A percentile compares a stretch with the other conserved stretches of the same genome.
Evolutionary conservation across 1,139 yeast genomes (phyloP).

Genomic region (Blastobotrys ciferrii): DNA sequence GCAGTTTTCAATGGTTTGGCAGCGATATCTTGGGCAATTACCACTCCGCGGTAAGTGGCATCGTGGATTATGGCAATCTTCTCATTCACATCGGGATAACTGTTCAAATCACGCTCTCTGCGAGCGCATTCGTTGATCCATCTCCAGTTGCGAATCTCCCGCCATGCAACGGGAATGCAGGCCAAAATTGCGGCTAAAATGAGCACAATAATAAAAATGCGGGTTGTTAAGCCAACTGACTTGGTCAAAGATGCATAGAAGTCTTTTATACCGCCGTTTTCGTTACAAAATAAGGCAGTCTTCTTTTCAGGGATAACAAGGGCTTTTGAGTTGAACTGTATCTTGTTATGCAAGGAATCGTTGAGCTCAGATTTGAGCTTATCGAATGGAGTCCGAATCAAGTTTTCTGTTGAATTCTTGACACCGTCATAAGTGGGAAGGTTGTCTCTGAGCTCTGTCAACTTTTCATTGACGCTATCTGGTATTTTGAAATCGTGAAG

Average conservation of each 20-base stretch:
- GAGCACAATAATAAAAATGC: conserved; percentile 43
- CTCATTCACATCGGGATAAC: conserved; percentile 7
- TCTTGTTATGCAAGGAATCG: conserved; percentile 15
- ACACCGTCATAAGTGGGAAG: conserved; percentile 61
- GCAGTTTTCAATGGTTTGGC: conserved; percentile 13
- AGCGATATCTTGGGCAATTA: conserved; percentile 17
- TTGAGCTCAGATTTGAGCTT: conserved; percentile 45
- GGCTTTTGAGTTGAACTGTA: conserved; percentile 14
- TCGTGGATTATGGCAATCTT: conserved; percentile 18
- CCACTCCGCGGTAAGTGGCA: conserved; percentile 17
- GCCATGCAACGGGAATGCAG: conserved; percentile 44
- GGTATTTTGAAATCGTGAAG: conserved; percentile 65
- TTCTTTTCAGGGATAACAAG: conserved; percentile 19
- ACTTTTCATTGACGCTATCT: conserved; percentile 50
- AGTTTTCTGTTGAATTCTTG: conserved; percentile 46
- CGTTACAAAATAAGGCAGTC: conserved; percentile 16
- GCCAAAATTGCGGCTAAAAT: conserved; percentile 41
- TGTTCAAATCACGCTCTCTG: conserved; percentile 4
- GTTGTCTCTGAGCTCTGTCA: conserved; percentile 45
- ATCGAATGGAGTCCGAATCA: conserved; percentile 55
- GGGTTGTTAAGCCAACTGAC: conserved; percentile 38
- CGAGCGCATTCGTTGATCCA: conserved; percentile 36
- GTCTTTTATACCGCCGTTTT: conserved; percentile 16
- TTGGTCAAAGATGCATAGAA: conserved; percentile 18
- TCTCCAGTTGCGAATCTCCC: conserved; percentile 53